phyloP scores from a whole-genome alignment of 345 rosid genomes.

The Citrus australasica region DNA sequence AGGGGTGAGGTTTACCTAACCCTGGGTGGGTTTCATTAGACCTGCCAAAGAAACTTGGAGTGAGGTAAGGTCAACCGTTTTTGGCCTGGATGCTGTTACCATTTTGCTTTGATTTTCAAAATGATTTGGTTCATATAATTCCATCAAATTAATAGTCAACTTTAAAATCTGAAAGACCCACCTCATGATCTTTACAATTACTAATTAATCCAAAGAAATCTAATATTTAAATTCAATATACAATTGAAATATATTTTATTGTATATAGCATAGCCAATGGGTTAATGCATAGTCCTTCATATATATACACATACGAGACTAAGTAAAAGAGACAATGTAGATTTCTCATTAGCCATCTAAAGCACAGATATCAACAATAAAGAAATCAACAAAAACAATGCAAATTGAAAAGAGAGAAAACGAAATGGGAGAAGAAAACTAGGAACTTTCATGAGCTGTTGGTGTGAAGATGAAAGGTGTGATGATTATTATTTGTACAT shows the following conservation, averaged over 20 bases:
- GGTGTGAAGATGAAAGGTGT: no score
- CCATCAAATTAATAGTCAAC: conserved; percentile 12
- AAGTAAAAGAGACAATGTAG: conserved; percentile 5
- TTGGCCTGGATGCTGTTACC: conserved; percentile 13
- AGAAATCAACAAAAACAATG: background rate
- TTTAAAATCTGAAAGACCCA: conserved; percentile 13
- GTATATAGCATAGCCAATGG: background rate
- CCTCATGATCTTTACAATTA: background rate
- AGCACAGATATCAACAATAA: background rate
- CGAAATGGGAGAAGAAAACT: conserved; percentile 26
- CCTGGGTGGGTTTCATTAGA: background rate
- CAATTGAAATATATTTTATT: background rate
- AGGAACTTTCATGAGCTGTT: conserved; percentile 10
- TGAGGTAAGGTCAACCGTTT: conserved; percentile 29
- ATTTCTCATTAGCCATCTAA: background rate
- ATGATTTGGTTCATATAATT: conserved; percentile 10
- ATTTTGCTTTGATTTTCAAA: conserved; percentile 12
- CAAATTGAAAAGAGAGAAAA: background rate
- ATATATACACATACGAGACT: background rate
- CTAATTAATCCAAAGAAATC: background rate
- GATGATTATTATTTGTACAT: background rate
- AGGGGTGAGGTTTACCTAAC: conserved; percentile 7
- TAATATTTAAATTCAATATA: no score
- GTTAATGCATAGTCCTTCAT: background rate
- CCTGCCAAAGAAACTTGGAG: conserved; percentile 13